phyloP scores from a whole-genome alignment of 768 basidiomycete species.

The Punctularia strigosozonata region DNA sequence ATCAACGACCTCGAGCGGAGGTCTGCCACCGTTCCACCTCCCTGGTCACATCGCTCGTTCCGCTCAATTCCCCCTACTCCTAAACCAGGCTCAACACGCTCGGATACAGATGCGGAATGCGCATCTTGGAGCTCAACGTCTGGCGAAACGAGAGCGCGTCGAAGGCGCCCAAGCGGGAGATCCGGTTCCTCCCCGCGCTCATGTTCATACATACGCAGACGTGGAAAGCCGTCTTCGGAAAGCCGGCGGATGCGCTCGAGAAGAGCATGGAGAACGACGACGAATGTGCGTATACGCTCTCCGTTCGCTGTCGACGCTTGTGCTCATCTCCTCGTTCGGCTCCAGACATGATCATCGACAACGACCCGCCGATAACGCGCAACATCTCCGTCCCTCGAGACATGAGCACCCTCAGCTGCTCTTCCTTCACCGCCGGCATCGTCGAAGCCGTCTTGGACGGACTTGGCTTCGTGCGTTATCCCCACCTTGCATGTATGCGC shows the following conservation, averaged over 20 bases:
- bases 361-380: conserved; percentile 85
- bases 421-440: conserved; percentile 94
- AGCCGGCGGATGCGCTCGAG: conserved; percentile 89
- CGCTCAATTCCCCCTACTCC: conserved; percentile 1
- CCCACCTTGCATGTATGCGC: neutral
- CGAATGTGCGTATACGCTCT: conserved; percentile 52
- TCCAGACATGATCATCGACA: conserved; percentile 95
- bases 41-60: neutral
- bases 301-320: neutral
- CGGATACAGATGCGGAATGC: conserved; percentile 83
- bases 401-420: conserved; percentile 88
- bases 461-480: conserved; percentile 73
- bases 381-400: conserved; percentile 91
- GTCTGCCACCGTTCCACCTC: conserved; percentile 28
- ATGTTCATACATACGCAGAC: conserved; percentile 94
- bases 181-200: conserved; percentile 79
- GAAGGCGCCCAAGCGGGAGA: conserved; percentile 89
- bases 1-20: conserved; percentile 92
- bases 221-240: conserved; percentile 90
- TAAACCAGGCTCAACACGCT: conserved; percentile 69
- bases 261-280: conserved; percentile 94
- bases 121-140: conserved; percentile 77
- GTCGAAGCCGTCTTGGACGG: conserved; percentile 96
- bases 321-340: conserved; percentile 5
- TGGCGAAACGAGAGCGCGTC: conserved; percentile 70